Percentiles rank a stretch among this genome's conserved stretches.
Conservation (phyloP, 106 monocot genomes). For the Acorus calamus region DNA sequence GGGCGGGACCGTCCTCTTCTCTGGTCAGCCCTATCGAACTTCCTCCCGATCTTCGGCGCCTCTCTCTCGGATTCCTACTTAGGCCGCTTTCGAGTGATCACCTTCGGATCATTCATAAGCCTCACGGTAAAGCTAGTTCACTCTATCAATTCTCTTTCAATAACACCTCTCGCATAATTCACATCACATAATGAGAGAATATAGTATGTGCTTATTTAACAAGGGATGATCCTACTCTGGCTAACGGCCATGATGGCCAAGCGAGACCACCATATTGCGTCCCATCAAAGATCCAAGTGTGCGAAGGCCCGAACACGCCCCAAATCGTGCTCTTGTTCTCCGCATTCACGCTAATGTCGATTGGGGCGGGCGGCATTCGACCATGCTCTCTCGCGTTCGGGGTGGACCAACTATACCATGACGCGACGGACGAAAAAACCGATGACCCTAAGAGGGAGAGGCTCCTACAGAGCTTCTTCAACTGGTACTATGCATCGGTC, state of each 20-base stretch:
- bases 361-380: constrained; percentile 46
- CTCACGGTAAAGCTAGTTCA: constrained; percentile 18
- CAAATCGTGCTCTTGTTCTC: constrained; percentile 24
- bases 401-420: constrained; percentile 38
- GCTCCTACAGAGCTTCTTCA: constrained; percentile 48
- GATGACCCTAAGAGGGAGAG: constrained; percentile 18
- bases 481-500: constrained; percentile 42
- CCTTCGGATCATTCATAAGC: constrained; percentile 18
- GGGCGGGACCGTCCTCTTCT: constrained; percentile 20
- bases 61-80: constrained; percentile 33
- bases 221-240: constrained; percentile 54
- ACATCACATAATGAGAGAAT: too few species aligned
- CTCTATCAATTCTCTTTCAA: too few species aligned
- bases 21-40: constrained; percentile 27
- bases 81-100: constrained; percentile 28
- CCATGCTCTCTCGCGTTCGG: constrained; percentile 63
- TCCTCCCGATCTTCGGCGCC: constrained; percentile 29
- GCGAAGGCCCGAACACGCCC: constrained; percentile 5
- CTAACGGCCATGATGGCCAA: constrained; percentile 25
- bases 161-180: not conserved
- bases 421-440: not conserved
- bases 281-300: not conserved
- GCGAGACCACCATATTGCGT: constrained; percentile 19
- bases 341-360: constrained; percentile 27
- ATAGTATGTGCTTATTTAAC: too few species aligned